Conservation (phyloP, 495 filamentous ascomycete genomes). For the Aspergillus cristatus region DNA sequence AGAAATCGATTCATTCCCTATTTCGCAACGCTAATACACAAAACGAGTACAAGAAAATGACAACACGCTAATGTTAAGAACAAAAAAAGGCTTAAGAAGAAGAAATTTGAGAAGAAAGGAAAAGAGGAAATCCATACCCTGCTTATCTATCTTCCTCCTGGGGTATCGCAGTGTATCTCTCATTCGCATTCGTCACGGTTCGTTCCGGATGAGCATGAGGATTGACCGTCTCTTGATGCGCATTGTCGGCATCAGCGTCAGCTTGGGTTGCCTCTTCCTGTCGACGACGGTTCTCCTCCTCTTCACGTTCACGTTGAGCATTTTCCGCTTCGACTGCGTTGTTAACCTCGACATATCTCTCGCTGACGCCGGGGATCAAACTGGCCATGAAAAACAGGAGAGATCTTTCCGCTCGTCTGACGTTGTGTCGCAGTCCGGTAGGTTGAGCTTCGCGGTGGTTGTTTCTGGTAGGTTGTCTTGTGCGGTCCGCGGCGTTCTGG, state of each 20-base stretch:
- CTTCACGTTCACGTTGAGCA: constrained; percentile 37
- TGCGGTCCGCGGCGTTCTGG: constrained; percentile 14
- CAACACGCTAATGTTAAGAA: no score
- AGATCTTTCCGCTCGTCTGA: constrained; percentile 61
- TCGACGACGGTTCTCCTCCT: constrained; percentile 21
- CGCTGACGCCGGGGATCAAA: constrained; percentile 75
- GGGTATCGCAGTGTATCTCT: constrained; percentile 8
- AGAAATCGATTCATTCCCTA: no score
- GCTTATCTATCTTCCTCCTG: not conserved
- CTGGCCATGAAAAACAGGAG: constrained; percentile 78
- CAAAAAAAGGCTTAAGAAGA: constrained; percentile 4
- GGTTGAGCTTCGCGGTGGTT: constrained; percentile 1
- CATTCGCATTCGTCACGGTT: not conserved
- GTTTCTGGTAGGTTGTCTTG: constrained; percentile 4
- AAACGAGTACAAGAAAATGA: no score
- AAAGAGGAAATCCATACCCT: not conserved
- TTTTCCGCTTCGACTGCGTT: constrained; percentile 52
- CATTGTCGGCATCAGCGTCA: not conserved
- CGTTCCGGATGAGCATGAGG: constrained; percentile 1
- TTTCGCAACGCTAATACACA: no score
- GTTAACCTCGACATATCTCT: constrained; percentile 65
- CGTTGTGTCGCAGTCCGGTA: constrained; percentile 26
- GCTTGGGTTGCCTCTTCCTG: constrained; percentile 4
- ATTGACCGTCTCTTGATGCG: constrained; percentile 1
- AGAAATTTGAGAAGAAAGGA: constrained; percentile 1